These are phyloP conservation scores for Rutstroemia sp. DNA, from an alignment of 2,329 filamentous ascomycete genomes.

Conservation along the genomic window DNA sequence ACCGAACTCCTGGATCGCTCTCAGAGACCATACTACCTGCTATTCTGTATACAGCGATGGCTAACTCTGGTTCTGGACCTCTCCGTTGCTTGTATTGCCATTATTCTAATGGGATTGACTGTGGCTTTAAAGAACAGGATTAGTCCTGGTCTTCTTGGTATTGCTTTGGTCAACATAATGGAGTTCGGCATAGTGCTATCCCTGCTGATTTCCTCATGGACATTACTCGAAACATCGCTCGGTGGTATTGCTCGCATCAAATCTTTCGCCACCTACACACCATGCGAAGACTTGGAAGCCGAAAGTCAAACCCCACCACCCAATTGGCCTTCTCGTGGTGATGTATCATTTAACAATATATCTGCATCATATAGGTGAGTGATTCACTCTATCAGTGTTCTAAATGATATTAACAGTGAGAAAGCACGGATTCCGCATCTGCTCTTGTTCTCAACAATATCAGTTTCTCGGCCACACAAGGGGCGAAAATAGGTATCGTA, in stretches of 20 bases:
- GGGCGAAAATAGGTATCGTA: conserved; percentile 25
- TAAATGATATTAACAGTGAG: background rate
- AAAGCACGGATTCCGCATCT: background rate
- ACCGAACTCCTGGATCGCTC: conserved; percentile 43
- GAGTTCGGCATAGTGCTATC: conserved; percentile 15
- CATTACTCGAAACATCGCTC: conserved; percentile 16
- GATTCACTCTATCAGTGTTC: background rate
- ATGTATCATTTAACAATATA: conserved; percentile 2
- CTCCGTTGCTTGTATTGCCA: conserved; percentile 19
- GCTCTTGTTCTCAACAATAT: conserved; percentile 27
- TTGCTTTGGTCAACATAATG: conserved; percentile 22
- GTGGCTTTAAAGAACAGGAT: conserved; percentile 19
- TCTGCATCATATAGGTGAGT: conserved; percentile 23
- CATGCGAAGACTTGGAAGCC: conserved; percentile 2
- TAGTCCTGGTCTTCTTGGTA: conserved; percentile 18
- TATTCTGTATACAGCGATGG: conserved; percentile 51
- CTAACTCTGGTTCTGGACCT: conserved; percentile 35
- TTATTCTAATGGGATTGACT: conserved; percentile 27
- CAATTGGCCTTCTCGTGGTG: conserved; percentile 18
- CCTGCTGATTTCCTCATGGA: conserved; percentile 13
- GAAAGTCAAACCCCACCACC: background rate
- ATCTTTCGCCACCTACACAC: conserved; percentile 1
- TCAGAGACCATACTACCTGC: conserved; percentile 49
- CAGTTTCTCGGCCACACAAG: conserved; percentile 23
- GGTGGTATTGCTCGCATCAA: conserved; percentile 14